These are phyloP conservation scores for Mortierella sp. DNA, from an alignment of 371 early-diverging fungal species.

Conservation along the genomic window DNA sequence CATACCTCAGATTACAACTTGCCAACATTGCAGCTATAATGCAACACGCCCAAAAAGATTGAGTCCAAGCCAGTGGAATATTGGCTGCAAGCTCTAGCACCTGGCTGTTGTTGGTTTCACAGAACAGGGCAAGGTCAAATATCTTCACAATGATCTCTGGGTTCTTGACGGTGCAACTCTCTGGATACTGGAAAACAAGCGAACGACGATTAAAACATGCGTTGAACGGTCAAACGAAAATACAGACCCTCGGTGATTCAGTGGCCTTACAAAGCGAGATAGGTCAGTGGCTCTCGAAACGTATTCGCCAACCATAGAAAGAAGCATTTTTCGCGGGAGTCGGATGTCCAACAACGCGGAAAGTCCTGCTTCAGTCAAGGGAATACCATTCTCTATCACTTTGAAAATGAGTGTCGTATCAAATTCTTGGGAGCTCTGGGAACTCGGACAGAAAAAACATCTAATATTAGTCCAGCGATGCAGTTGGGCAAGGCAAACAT, in stretches of 20 bases:
- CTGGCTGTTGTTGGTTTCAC: conserved; percentile 18
- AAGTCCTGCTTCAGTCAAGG: conserved; percentile 29
- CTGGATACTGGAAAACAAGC: conserved; percentile 26
- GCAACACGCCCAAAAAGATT: conserved; percentile 43
- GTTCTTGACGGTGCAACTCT: conserved; percentile 35
- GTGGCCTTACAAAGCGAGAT: conserved; percentile 48
- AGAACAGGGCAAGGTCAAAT: conserved; percentile 31
- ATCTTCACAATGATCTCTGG: conserved; percentile 41
- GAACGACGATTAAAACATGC: too few relatives aligned
- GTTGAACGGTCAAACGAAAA: too few relatives aligned
- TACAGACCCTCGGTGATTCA: too few relatives aligned
- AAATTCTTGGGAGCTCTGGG: conserved; percentile 44
- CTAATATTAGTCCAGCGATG: too few relatives aligned
- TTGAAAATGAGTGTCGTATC: conserved; percentile 33
- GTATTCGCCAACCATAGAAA: conserved; percentile 37
- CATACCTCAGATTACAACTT: conserved; percentile 44
- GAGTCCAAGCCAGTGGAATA: conserved; percentile 43
- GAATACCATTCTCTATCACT: conserved; percentile 40
- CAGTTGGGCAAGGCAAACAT: too few relatives aligned
- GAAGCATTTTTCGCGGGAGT: conserved; percentile 30
- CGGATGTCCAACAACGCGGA: conserved; percentile 29
- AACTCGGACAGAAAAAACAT: neutral
- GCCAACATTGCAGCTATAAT: conserved; percentile 38
- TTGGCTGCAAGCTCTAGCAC: conserved; percentile 20
- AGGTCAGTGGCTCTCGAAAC: conserved; percentile 39